Base-by-base conservation (phyloP, 768 basidiomycete genomes). In the Clitopilus passeckerianus region DNA sequence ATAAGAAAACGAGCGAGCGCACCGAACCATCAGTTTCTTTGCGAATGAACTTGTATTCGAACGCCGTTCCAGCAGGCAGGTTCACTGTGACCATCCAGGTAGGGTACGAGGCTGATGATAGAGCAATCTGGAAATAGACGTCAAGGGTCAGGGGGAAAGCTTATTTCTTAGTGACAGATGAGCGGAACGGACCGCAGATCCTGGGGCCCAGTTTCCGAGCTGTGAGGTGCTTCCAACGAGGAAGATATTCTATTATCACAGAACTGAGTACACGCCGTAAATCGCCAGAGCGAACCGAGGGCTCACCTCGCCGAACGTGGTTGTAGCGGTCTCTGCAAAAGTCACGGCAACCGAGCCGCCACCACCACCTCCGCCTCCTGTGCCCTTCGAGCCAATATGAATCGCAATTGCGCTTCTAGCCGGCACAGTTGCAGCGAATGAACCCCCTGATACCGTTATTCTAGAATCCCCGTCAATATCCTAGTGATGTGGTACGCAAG, bases 1-100 rank as follows among this genome's bases (percentile, higher is more conserved):
- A 56, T 1, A 6, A n/a, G 4, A 22, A 41, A 60, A 35, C 24
- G 8, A 5, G 16, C n/a, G 46, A 22, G 70, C 81, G 65, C 60
- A 84, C 81, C 53, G 67, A 74, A n/a, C 81, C 82, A 60, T 80
- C 71, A 2, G 75, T 70, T 57, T 80, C 78, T 66, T 83, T 86
- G 24, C 83, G 71, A 63, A 87, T 83, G 58, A 84, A 86, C 68
- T 86, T 87, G 70, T 81, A 87, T 61, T 82, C 61, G 67, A 87
- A 85, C 2, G 64, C 62, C 0, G 81, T 82, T 57, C 71, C 75
- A 0, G 78, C 71, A 1, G 85, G 83, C 0, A 88, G 63, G n/a
- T 70, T 68, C 5, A 85, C 71, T 0, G 80, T 80, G 16, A 78
- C 75, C 2, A 70, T 75, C 85, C 85, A 87, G 1, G 77, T 72